These are phyloP conservation scores for Coemansia sp. DNA, from an alignment of 192 early-diverging fungal species.

Conservation along the genomic window DNA sequence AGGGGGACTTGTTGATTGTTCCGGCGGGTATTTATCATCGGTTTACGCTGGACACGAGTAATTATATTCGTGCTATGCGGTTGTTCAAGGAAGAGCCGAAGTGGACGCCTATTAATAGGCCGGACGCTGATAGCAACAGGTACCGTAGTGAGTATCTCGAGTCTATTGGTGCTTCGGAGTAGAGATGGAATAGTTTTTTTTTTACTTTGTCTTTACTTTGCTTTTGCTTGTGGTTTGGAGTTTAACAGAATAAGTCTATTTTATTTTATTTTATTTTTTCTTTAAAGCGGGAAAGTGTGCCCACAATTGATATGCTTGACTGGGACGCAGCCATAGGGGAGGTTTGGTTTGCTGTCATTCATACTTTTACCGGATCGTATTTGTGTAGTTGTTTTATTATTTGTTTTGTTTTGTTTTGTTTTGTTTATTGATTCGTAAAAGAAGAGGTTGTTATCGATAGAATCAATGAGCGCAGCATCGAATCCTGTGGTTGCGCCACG, in stretches of 20 bases:
- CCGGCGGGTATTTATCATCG: conserved; percentile 96
- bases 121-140: conserved; percentile 62
- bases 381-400: no score
- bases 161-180: conserved; percentile 16
- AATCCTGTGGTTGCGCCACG: conserved; percentile 66
- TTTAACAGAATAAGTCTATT: no score
- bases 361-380: no score
- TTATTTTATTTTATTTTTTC: no score
- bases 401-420: conserved; percentile 15
- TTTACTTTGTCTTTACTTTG: conserved; percentile 6
- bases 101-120: conserved; percentile 81
- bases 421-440: conserved; percentile 10
- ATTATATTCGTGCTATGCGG: conserved; percentile 89
- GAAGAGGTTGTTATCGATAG: no score
- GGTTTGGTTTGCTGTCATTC: no score
- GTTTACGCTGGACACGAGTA: conserved; percentile 85
- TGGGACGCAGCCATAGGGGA: no score
- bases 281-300: no score
- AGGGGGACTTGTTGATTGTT: conserved; percentile 85
- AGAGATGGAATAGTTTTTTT: neutral
- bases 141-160: conserved; percentile 58
- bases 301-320: no score
- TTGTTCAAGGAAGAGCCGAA: conserved; percentile 80
- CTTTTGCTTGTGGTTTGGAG: conserved; percentile 4
- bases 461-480: conserved; percentile 20